Base-by-base conservation (phyloP, 306 rosid genomes). In the Alnus rubra region DNA sequence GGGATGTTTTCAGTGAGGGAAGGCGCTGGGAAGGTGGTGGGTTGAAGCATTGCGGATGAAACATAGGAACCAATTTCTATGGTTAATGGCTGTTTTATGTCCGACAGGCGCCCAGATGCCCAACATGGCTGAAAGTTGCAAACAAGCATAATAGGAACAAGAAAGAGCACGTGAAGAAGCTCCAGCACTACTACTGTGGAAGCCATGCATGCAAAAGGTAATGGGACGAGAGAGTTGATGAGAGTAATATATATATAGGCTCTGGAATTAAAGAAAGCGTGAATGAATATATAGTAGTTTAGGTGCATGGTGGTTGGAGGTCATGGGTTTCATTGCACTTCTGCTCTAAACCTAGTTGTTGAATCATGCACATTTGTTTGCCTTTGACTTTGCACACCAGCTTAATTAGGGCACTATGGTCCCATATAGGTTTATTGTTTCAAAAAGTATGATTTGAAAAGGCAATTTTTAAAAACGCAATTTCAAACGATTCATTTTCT, bases 311-410 rank as follows among this genome's bases (percentile, higher is more conserved):
- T 67, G 47, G 51, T 67, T 67, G 71, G 50, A 67, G 50, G 39
- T 23, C 50, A 39, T 37, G 71, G 50, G 28, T 37, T 67, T 67
- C 71, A 39, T 67, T 23, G 6, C 71, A 39, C 5, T n/a, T 44
- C 71, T 67, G 39, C 48, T 18, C 51, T 67, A 39, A 37, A 18
- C 71, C 71, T 67, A 67, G 18, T 67, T 18, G 49, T 67, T 67
- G 47, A 67, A 42, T 39, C 71, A 67, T 18, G 71, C 71, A 39
- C 14, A 18, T 7, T 0, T 12, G 28, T 23, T 13, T 6, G 68
- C n/a, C n/a, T 31, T 62, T 12, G 68, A 62, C 68, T 60, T 60
- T 23, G 28, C 28, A 23, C 28, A 23, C 28, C 28, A 23, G 28
- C 28, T 23, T 23, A 23, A 23, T 23, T 23, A 23, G 28, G 28